Evolutionary conservation across 208 protist species (phyloP), one percentile per base, ranked within the genome.

Genomic region (Wallacemonas sp.): DNA sequence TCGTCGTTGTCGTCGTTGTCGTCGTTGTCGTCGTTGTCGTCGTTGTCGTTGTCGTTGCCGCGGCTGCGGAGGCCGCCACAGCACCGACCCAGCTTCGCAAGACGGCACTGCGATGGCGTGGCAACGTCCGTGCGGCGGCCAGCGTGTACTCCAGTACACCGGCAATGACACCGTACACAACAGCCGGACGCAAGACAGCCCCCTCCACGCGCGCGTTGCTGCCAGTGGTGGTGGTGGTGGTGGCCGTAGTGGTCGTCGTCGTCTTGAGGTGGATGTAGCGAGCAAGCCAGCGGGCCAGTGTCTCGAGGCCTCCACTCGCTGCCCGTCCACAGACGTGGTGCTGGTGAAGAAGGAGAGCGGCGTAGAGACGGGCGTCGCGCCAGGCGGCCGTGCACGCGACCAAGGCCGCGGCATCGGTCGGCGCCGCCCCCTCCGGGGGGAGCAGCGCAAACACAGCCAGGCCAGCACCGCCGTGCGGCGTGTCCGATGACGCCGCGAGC

Each of bases 71-170:
- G 18, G 29, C 52, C 26, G 52, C 20, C 5, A 26, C 26, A 3
- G 48, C 52, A 20, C 32, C 29, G n/a, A 42, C 32, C 52, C 52
- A 59, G n/a, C 7, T 14, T 26, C 28, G 31, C 0, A 59, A 29
- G 29, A 59, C n/a, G 10, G 1, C 14, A 16, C 22, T 33, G 0
- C 26, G 38, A 16, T 29, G 23, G 10, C 5, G 7, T 26, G 32
- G 61, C 16, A 70, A 67, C 32, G 69, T 57, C 4, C 57, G 66
- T 49, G 69, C 76, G 28, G 66, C 28, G 42, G 48, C 73, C 68
- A 89, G 61, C 4, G 86, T 61, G 72, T 82, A 86, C 52, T 89
- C 82, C n/a, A 92, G 39, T 22, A 92, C 44, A 57, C 86, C 86
- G 14, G 80, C 74, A 0, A 89, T 66, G 5, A 92, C 74, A 52